These are phyloP conservation scores for Ramichloridium luteum DNA, from an alignment of 2,329 filamentous ascomycete genomes.

Conservation along the genomic window DNA sequence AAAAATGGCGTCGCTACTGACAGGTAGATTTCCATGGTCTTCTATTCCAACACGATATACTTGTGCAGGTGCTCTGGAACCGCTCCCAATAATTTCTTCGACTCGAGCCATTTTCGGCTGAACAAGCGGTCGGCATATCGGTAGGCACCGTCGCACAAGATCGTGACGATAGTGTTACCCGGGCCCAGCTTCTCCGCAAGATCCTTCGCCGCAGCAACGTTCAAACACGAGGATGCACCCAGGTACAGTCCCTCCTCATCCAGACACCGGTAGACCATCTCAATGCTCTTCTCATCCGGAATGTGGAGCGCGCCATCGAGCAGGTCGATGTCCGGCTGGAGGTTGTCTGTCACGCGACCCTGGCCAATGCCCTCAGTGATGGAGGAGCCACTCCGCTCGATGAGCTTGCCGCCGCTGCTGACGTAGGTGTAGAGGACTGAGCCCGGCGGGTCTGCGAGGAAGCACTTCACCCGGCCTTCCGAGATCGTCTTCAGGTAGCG, in stretches of 20 bases:
- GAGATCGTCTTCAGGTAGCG: slow-evolving; percentile 77
- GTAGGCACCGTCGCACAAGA: slow-evolving; percentile 94
- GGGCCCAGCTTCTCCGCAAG: slow-evolving; percentile 81
- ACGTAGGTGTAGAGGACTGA: slow-evolving; percentile 91
- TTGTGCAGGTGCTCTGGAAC: slow-evolving; percentile 78
- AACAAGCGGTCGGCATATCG: slow-evolving; percentile 90
- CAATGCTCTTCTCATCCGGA: slow-evolving; percentile 84
- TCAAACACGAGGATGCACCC: slow-evolving; percentile 83
- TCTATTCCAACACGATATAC: slow-evolving; percentile 80
- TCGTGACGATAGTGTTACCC: slow-evolving; percentile 82
- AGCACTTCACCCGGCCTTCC: slow-evolving; percentile 67
- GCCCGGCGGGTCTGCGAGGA: slow-evolving; percentile 86
- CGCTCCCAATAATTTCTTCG: slow-evolving; percentile 69
- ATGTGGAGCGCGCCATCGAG: slow-evolving; percentile 78
- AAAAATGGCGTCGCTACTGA: too few relatives aligned
- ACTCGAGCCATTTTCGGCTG: slow-evolving; percentile 76
- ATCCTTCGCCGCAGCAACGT: slow-evolving; percentile 90
- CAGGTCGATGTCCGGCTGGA: slow-evolving; percentile 70
- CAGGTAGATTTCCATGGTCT: too few relatives aligned
- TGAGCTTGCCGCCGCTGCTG: slow-evolving; percentile 67
- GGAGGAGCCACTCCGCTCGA: slow-evolving; percentile 69
- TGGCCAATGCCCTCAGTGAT: slow-evolving; percentile 98
- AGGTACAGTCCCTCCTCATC: slow-evolving; percentile 94
- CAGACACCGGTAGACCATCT: slow-evolving; percentile 93
- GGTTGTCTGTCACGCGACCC: slow-evolving; percentile 89